Percentiles rank a stretch among this genome's conserved stretches.
These are phyloP conservation scores for Phytophthora fragariaefolia DNA, from an alignment of 352 stramenopile genomes.

Conservation along the genomic window DNA sequence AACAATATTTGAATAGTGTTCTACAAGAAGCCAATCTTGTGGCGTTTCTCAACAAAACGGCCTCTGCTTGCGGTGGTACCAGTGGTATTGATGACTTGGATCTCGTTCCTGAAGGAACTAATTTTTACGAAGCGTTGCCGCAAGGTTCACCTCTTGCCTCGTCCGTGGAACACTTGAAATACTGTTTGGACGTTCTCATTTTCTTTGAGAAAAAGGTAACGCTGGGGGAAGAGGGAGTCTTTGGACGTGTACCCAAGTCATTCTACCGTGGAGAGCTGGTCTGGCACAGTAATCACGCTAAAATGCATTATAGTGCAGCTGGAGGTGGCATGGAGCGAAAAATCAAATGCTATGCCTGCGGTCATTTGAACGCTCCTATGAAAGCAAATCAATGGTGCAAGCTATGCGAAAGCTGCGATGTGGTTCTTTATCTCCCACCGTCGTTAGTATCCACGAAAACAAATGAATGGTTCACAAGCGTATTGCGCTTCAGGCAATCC, in stretches of 20 bases:
- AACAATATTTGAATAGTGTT: conserved; percentile 84
- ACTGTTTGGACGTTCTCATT: conserved; percentile 83
- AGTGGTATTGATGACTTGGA: conserved; percentile 53
- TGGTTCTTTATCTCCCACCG: conserved; percentile 78
- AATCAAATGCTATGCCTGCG: conserved; percentile 83
- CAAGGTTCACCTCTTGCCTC: conserved; percentile 55
- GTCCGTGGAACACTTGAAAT: conserved; percentile 81
- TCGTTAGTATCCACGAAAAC: conserved; percentile 81
- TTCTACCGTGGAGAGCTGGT: conserved; percentile 82
- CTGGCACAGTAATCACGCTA: conserved; percentile 54
- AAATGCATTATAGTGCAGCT: conserved; percentile 39
- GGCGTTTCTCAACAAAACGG: conserved; percentile 80
- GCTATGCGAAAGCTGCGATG: conserved; percentile 75
- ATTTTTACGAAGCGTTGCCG: conserved; percentile 76
- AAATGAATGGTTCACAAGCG: conserved; percentile 82
- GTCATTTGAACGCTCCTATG: conserved; percentile 67
- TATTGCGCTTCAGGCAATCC: conserved; percentile 75
- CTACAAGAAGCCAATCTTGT: conserved; percentile 75
- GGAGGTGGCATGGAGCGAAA: conserved; percentile 54
- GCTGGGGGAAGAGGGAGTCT: conserved; percentile 64
- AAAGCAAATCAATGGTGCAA: conserved; percentile 77
- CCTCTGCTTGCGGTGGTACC: conserved; percentile 43
- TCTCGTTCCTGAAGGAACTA: conserved; percentile 61
- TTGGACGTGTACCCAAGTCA: conserved; percentile 74
- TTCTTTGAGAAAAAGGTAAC: conserved; percentile 91